Conservation (phyloP, 2,329 filamentous ascomycete genomes). For the Cladophialophora chaetospira region DNA sequence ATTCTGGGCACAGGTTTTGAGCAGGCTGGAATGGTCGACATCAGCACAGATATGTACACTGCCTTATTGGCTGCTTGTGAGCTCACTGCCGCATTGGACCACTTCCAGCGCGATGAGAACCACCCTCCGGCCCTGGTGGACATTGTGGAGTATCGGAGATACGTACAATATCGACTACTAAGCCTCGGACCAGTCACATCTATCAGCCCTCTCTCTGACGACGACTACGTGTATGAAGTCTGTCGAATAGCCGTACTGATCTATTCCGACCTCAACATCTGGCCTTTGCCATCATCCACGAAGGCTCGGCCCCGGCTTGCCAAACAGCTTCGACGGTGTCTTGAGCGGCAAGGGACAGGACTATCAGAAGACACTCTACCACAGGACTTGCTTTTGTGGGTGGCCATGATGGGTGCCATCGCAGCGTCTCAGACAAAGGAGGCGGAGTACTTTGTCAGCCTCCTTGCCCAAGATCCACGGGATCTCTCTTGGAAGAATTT, state of each 20-base stretch:
- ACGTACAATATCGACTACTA: neutral
- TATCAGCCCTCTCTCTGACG: neutral
- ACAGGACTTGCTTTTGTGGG: neutral
- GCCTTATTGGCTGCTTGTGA: neutral
- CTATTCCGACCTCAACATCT: conserved; percentile 7
- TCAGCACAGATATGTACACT: neutral
- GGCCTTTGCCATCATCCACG: neutral
- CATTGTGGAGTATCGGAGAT: conserved; percentile 4
- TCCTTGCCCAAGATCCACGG: neutral
- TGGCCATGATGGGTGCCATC: conserved; percentile 8
- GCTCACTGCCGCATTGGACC: conserved; percentile 1
- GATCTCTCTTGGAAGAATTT: neutral
- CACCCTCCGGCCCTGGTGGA: neutral
- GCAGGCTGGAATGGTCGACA: neutral
- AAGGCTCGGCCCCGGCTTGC: neutral
- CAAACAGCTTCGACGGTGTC: neutral
- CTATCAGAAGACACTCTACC: neutral
- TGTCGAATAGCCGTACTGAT: neutral
- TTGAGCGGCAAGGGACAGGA: neutral
- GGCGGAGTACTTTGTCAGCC: neutral
- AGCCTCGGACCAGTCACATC: neutral
- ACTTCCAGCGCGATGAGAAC: conserved; percentile 4
- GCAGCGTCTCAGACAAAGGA: neutral
- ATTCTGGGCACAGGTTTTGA: conserved; percentile 2
- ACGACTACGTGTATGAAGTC: neutral